Conservation (phyloP, 768 basidiomycete species). For the Lactarius quietus region DNA sequence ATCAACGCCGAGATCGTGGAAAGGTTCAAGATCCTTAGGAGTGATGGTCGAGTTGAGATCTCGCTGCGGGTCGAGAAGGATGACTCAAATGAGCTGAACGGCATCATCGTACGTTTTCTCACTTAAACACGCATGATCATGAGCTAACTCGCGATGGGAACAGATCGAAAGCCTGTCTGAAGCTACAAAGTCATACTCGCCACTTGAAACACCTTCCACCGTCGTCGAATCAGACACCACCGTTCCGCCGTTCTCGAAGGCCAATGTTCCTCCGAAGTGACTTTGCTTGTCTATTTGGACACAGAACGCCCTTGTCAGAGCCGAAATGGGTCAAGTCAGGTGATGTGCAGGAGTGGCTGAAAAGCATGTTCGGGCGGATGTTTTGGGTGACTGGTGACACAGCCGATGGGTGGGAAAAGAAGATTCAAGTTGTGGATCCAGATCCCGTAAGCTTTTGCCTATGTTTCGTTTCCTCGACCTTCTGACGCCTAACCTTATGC, state of each 20-base stretch:
- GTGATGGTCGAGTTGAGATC: conserved; percentile 85
- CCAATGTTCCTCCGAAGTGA: conserved; percentile 47
- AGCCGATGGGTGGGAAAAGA: conserved; percentile 90
- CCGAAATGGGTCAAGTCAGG: conserved; percentile 97
- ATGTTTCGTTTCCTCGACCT: conserved; percentile 1
- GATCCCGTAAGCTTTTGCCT: conserved; percentile 68
- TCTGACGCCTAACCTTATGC: conserved; percentile 14
- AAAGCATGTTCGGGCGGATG: conserved; percentile 83
- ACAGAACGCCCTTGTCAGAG: conserved; percentile 81
- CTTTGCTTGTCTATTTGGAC: conserved; percentile 79
- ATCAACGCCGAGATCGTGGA: conserved; percentile 88
- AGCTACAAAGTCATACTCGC: conserved; percentile 63
- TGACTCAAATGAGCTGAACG: conserved; percentile 56
- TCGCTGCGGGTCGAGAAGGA: conserved; percentile 56
- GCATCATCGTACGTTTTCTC: conserved; percentile 61
- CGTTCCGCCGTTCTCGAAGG: conserved; percentile 69
- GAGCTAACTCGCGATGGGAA: conserved; percentile 12
- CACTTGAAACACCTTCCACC: conserved; percentile 48
- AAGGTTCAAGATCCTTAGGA: conserved; percentile 72
- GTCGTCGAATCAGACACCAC: conserved; percentile 52
- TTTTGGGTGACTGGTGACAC: conserved; percentile 80
- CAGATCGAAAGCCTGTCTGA: conserved; percentile 78
- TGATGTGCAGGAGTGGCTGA: conserved; percentile 90
- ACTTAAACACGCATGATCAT: not conserved
- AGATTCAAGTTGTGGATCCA: conserved; percentile 88